Evolutionary conservation across 2,329 filamentous ascomycete species (phyloP).

Genomic region (Westerdykella ornata): DNA sequence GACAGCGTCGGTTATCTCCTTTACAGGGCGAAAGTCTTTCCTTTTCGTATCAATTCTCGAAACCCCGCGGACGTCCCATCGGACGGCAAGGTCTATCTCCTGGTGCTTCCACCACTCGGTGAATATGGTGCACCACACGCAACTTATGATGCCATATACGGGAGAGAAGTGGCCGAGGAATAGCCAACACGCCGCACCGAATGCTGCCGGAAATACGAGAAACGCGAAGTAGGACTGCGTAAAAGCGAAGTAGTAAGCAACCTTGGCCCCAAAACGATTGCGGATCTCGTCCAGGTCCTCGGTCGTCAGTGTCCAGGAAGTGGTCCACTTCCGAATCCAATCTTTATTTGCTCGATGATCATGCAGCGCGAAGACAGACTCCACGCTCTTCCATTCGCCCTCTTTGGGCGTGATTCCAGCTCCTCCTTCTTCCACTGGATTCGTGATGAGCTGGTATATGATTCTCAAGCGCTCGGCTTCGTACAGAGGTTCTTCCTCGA

Average conservation of each 20-base stretch:
- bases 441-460: constrained; percentile 67
- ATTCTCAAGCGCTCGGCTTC: constrained; percentile 84
- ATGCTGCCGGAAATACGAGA: constrained; percentile 69
- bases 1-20: constrained; percentile 67
- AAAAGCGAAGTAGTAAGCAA: constrained; percentile 91
- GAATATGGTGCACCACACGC: constrained; percentile 82
- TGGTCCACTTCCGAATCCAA: constrained; percentile 49
- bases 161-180: constrained; percentile 80
- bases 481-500: constrained; percentile 68
- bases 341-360: constrained; percentile 48
- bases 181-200: constrained; percentile 72
- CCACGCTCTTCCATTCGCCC: constrained; percentile 46
- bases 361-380: constrained; percentile 46
- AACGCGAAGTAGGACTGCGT: constrained; percentile 85
- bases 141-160: constrained; percentile 69
- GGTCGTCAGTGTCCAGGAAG: constrained; percentile 41
- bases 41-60: constrained; percentile 73
- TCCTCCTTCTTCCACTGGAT: constrained; percentile 43
- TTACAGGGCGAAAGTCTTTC: constrained; percentile 71
- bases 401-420: constrained; percentile 48
- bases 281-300: constrained; percentile 48
- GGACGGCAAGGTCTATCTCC: constrained; percentile 74
- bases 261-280: constrained; percentile 47
- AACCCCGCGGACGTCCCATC: constrained; percentile 84
- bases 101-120: constrained; percentile 96